phyloP scores from a whole-genome alignment of 768 basidiomycete species.

The Lactifluus pinguis region DNA sequence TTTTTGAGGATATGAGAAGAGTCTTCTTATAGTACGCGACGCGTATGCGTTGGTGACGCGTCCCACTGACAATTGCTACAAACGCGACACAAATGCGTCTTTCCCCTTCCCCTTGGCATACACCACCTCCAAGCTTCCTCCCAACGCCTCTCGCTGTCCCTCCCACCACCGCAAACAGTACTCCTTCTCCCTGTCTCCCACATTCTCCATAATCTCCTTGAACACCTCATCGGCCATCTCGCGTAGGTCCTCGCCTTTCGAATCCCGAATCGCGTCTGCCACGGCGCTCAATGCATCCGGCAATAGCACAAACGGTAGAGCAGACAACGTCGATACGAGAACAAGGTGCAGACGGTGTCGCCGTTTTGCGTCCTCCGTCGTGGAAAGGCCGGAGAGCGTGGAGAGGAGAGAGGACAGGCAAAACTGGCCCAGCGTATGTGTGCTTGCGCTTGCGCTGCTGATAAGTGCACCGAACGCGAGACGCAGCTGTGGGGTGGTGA shows the following conservation, averaged over 20 bases:
- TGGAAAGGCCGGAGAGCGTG: constrained; percentile 19
- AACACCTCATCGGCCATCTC: constrained; percentile 53
- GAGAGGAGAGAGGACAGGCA: constrained; percentile 34
- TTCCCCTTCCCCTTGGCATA: not conserved
- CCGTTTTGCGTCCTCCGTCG: constrained; percentile 20
- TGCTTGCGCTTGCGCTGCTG: constrained; percentile 37
- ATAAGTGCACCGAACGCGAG: constrained; percentile 71
- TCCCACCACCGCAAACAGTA: constrained; percentile 69
- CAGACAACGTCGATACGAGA: constrained; percentile 56
- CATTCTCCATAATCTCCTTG: constrained; percentile 50
- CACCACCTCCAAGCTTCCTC: not conserved
- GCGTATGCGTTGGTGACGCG: constrained; percentile 11
- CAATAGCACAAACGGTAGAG: constrained; percentile 50
- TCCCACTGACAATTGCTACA: constrained; percentile 5
- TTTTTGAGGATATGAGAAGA: not conserved
- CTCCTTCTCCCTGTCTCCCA: constrained; percentile 64
- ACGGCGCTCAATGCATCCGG: constrained; percentile 46
- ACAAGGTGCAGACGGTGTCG: constrained; percentile 53
- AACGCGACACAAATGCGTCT: not conserved
- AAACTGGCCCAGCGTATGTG: constrained; percentile 53
- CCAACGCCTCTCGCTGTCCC: constrained; percentile 22
- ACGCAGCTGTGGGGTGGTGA: constrained; percentile 58
- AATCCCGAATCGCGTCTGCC: constrained; percentile 25
- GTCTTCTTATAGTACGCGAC: not conserved
- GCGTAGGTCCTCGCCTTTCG: constrained; percentile 23